Evolutionary conservation across 768 basidiomycete species (phyloP), one percentile per base, ranked within the genome.

Genomic region (Lactarius deliciosus): DNA sequence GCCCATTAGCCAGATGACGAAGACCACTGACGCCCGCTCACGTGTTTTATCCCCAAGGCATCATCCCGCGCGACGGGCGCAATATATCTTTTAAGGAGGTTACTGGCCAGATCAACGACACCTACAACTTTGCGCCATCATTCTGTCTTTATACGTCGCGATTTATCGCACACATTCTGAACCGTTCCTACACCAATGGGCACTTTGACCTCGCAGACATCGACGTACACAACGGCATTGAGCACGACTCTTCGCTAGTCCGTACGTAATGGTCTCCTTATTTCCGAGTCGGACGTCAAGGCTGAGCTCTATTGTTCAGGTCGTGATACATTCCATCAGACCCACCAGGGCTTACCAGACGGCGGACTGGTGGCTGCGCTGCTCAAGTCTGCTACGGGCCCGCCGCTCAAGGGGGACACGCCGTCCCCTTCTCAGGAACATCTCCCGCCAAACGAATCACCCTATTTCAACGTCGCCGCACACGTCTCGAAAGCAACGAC

Each of bases 201-300:
- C 84, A 77, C 8, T 83, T 90, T 69, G 84, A 92, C 71, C 77
- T 93, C 15, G 76, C 78, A 10, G 90, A 92, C 40, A 79, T 93
- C 50, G 84, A 84, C 72, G 73, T 88, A 15, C 91, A 92, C 75
- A 91, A 91, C 65, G 86, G 87, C 7, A 90, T 90, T 62, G 89
- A 90, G 69, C 87, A 90, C 70, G 87, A 90, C 71, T 86, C 78
- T 0, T 88, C 86, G 0, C 77, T 90, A 25, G 79, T 81, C 20
- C 81, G 88, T 88, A 74, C 56, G 84, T 81, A 7, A 32, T 30
- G 16, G 25, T 9, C 7, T 41, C 38, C 15, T 40, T 40, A 16
- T 15, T 40, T 40, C 36, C 11, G 11, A 1, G 22, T 47, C 34
- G 18, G 15, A 18, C 5, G 40, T 34, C 22, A 13, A 11, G 4